Evolutionary conservation across 768 basidiomycete species (phyloP).

Genomic region (Suillus weaverae): DNA sequence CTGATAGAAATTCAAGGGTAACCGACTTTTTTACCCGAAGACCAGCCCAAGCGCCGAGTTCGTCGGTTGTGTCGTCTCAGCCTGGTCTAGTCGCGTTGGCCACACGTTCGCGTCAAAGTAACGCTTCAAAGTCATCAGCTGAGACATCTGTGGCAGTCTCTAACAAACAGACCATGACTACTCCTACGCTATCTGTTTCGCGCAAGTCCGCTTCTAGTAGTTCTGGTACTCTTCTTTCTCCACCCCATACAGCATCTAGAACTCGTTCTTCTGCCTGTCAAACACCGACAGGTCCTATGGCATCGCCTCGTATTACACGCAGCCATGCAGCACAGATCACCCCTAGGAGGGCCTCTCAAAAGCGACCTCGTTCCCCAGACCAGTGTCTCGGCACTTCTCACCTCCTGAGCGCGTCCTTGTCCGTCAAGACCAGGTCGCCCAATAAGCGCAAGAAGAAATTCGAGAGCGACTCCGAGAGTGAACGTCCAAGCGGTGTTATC

Average conservation of each 20-base stretch:
- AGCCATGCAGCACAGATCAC: constrained; percentile 15
- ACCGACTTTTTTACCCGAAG: constrained; percentile 49
- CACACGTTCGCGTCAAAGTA: constrained; percentile 16
- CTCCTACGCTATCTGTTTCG: constrained; percentile 23
- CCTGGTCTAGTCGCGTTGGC: constrained; percentile 6
- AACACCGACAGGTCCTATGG: constrained; percentile 13
- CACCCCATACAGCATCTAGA: background rate
- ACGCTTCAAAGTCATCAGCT: constrained; percentile 1
- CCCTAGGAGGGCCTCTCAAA: constrained; percentile 16
- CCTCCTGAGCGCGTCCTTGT: constrained; percentile 7
- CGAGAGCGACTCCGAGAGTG: constrained; percentile 10
- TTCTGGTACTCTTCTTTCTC: background rate
- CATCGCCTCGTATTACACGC: constrained; percentile 8
- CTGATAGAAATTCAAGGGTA: constrained; percentile 27
- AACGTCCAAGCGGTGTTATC: constrained; percentile 9
- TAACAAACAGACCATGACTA: constrained; percentile 6
- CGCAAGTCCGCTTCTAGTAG: constrained; percentile 29
- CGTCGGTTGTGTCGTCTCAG: constrained; percentile 19
- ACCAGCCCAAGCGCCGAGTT: constrained; percentile 8
- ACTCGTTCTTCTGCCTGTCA: constrained; percentile 8
- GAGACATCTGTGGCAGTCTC: background rate
- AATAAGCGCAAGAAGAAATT: constrained; percentile 22
- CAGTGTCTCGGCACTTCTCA: background rate
- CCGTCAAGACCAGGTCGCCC: constrained; percentile 20
- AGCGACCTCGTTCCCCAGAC: constrained; percentile 29